Conservation (phyloP, 1,284 basidiomycete genomes). For the Mycosarcoma mackinlayi region DNA sequence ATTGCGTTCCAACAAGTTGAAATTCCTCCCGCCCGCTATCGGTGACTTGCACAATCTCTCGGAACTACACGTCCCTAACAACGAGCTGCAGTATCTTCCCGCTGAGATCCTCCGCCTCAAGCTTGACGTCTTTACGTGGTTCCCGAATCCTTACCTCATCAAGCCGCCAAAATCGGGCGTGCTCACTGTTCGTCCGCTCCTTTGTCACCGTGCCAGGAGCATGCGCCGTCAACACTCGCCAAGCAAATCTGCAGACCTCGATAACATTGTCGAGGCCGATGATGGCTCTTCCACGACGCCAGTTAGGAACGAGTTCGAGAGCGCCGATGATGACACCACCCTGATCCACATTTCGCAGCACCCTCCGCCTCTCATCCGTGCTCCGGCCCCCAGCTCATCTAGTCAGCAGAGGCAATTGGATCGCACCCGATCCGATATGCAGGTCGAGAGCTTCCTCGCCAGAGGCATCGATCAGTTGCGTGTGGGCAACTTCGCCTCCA, state of each 20-base stretch:
- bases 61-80: conserved; percentile 61
- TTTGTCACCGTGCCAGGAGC: conserved; percentile 23
- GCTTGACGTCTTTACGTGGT: conserved; percentile 59
- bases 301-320: conserved; percentile 7
- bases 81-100: conserved; percentile 59
- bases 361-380: conserved; percentile 40
- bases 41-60: conserved; percentile 59
- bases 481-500: conserved; percentile 23
- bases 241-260: conserved; percentile 18
- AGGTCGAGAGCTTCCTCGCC: conserved; percentile 48
- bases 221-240: conserved; percentile 22
- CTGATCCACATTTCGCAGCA: conserved; percentile 13
- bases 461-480: conserved; percentile 39
- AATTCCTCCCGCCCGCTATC: conserved; percentile 59
- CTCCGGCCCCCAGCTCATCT: conserved; percentile 11
- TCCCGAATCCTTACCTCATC: conserved; percentile 61
- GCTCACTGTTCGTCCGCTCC: conserved; percentile 35
- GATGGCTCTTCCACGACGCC: conserved; percentile 31
- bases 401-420: conserved; percentile 26
- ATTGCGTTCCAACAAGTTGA: conserved; percentile 62
- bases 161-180: conserved; percentile 40
- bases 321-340: neutral
- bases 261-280: conserved; percentile 23
- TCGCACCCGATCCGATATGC: conserved; percentile 43
- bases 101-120: conserved; percentile 63